Conservation (phyloP, 2,329 filamentous ascomycete genomes). For the Aphanocladium album region DNA sequence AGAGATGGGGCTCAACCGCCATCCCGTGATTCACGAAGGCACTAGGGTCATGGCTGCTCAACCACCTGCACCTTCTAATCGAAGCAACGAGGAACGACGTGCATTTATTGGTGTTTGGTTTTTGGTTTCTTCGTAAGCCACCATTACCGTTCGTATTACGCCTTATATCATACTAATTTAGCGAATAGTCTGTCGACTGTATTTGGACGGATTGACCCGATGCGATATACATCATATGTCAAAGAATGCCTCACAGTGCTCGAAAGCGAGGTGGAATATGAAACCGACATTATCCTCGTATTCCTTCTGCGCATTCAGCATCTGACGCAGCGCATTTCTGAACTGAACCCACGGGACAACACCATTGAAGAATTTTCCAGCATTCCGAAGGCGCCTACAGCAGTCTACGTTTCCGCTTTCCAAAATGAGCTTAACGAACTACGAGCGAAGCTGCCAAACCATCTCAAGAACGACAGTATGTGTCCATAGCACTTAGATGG, state of each 20-base stretch:
- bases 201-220: slow-evolving; percentile 41
- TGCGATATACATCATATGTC: slow-evolving; percentile 49
- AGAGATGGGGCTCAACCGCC: slow-evolving; percentile 42
- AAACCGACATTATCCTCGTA: slow-evolving; percentile 42
- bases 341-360: slow-evolving; percentile 32
- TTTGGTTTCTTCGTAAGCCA: slow-evolving; percentile 45
- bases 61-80: slow-evolving; percentile 31
- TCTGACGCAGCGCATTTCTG: slow-evolving; percentile 45
- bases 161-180: background rate
- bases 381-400: slow-evolving; percentile 35
- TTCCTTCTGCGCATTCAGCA: slow-evolving; percentile 45
- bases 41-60: slow-evolving; percentile 38
- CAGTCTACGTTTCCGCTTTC: slow-evolving; percentile 43
- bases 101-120: slow-evolving; percentile 51
- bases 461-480: slow-evolving; percentile 35
- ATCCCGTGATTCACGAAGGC: slow-evolving; percentile 36
- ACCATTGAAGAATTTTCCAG: slow-evolving; percentile 28
- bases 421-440: slow-evolving; percentile 41
- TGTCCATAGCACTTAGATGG: background rate
- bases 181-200: slow-evolving; percentile 34
- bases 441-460: slow-evolving; percentile 28
- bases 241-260: slow-evolving; percentile 45
- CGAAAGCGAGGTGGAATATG: slow-evolving; percentile 37
- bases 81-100: slow-evolving; percentile 49
- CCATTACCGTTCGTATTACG: no score